Evolutionary conservation across 345 rosid genomes (phyloP).

Genomic region (Moricandia moricandioides): DNA sequence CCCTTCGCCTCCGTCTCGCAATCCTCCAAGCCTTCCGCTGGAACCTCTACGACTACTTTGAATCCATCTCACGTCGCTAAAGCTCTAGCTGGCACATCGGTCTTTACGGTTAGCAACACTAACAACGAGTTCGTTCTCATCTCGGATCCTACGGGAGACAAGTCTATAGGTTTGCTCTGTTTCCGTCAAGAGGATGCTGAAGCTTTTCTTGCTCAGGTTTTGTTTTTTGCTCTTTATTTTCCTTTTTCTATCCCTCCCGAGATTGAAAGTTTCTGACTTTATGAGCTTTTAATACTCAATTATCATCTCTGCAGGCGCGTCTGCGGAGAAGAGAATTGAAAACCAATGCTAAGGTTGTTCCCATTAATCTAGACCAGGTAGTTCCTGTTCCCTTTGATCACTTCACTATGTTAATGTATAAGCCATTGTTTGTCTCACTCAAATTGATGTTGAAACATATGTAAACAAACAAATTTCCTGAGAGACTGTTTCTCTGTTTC

Average conservation of each 20-base stretch:
- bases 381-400: not conserved
- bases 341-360: constrained; percentile 74
- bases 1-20: constrained; percentile 70
- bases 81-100: constrained; percentile 68
- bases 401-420: not conserved
- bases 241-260: not conserved
- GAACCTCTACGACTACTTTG: constrained; percentile 33
- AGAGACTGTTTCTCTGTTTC: not conserved
- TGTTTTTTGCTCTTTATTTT: not conserved
- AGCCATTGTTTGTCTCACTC: constrained; percentile 2
- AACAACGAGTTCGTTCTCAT: constrained; percentile 89
- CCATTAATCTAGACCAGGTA: constrained; percentile 92
- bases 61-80: constrained; percentile 67
- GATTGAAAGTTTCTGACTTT: not conserved
- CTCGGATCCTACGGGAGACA: constrained; percentile 82
- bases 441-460: constrained; percentile 4
- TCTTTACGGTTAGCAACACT: constrained; percentile 84
- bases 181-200: constrained; percentile 93
- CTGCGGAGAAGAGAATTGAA: constrained; percentile 71
- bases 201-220: constrained; percentile 83
- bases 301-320: constrained; percentile 49
- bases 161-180: constrained; percentile 90
- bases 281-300: constrained; percentile 4
- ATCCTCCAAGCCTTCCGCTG: constrained; percentile 42
- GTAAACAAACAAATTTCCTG: not conserved